phyloP scores from a whole-genome alignment of 1,139 yeast species.

The Komagataea norvegica region DNA sequence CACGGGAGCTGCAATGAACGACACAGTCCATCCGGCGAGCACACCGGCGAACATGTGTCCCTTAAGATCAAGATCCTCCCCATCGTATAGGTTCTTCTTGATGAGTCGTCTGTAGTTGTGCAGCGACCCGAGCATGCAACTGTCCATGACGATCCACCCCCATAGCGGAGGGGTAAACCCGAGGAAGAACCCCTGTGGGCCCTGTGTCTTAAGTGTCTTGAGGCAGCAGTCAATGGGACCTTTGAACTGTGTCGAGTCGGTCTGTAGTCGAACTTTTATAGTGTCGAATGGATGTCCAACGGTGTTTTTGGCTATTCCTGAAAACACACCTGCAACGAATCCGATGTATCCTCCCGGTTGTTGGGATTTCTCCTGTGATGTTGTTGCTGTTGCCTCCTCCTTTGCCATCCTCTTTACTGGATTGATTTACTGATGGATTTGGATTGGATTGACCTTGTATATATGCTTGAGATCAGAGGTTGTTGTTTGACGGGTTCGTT shows the following conservation, averaged over 20 bases:
- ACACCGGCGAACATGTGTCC: conserved; percentile 81
- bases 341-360: conserved; percentile 54
- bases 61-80: conserved; percentile 54
- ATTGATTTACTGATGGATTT: too few species aligned
- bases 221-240: conserved; percentile 81
- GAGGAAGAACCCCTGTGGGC: conserved; percentile 70
- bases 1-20: conserved; percentile 91
- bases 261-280: conserved; percentile 81
- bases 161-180: conserved; percentile 90
- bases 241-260: conserved; percentile 70
- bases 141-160: conserved; percentile 94
- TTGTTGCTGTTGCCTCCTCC: too few species aligned
- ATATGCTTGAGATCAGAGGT: too few species aligned
- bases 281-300: conserved; percentile 96
- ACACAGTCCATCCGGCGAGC: conserved; percentile 80
- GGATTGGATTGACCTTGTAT: too few species aligned
- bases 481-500: too few species aligned
- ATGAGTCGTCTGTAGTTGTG: conserved; percentile 69
- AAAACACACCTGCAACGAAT: conserved; percentile 81
- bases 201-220: conserved; percentile 71
- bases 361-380: too few species aligned
- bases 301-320: conserved; percentile 80
- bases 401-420: too few species aligned
- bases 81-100: conserved; percentile 57
- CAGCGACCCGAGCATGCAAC: conserved; percentile 80